Evolutionary conservation across 352 stramenopile species (phyloP), one percentile per base, ranked within the genome.

Genomic region (Globisporangium spinosum): DNA sequence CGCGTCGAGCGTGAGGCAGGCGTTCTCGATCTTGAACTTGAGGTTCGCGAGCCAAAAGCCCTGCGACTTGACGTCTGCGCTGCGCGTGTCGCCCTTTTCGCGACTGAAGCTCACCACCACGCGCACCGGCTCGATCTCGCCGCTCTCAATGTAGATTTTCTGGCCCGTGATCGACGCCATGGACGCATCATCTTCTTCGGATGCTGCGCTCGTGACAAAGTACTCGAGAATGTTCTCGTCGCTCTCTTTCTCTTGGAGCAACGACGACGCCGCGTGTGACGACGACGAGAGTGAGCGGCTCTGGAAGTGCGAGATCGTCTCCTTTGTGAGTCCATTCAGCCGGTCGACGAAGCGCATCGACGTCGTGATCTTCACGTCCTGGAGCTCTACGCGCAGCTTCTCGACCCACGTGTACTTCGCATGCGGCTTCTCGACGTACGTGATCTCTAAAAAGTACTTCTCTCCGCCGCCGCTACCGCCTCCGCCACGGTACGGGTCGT

Each of bases 11-110:
- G 79, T 85, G n/a, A 95, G 66, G 62, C 82, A 93, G 22, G 87
- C 87, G 66, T 94, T 92, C 51, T 95, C 87, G 64, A 95, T 94
- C 75, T 92, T 89, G 60, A 95, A 66, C 69, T 94, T 94, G 15
- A 95, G 74, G 65, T 94, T 89, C 0, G 82, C 79, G 13, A 95
- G 73, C 87, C 85, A 95, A 51, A 94, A 95, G 2, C 80, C 75
- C 29, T 78, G 75, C 32, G 70, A 78, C 7, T 35, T 64, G 63
- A 3, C 23, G 23, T 62, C 58, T 22, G 35, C 49, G 69, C 51
- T 74, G 47, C 66, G 70, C 22, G 75, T 72, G 60, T 92, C 78
- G 53, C 79, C 78, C 65, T 90, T 90, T 43, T 90, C 84, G 23
- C 84, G 82, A 23, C 76, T 87, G 47, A 95, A 95, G 55, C 82